Evolutionary conservation across 371 early-diverging fungal genomes (phyloP).

Genomic region (Circinella minor): DNA sequence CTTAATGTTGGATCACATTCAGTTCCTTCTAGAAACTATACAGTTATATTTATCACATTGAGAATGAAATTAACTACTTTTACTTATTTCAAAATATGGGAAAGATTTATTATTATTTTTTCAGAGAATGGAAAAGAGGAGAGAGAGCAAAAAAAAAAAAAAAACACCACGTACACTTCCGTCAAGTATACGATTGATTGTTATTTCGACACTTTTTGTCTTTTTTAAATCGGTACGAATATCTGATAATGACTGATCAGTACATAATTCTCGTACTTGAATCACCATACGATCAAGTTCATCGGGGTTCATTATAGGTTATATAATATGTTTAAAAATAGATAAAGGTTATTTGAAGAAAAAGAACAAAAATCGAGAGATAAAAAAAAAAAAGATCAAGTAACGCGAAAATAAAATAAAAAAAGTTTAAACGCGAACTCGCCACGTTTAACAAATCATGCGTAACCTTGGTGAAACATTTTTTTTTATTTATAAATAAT

Average conservation of each 20-base stretch:
- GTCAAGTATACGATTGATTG: constrained; percentile 61
- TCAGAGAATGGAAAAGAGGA: too few relatives aligned
- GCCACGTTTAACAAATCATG: too few relatives aligned
- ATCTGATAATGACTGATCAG: constrained; percentile 27
- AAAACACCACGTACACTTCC: constrained; percentile 35
- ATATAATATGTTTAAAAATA: neutral
- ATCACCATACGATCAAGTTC: constrained; percentile 30
- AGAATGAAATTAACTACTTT: too few relatives aligned
- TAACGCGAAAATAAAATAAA: constrained; percentile 3
- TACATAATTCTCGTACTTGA: constrained; percentile 36
- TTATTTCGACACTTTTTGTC: constrained; percentile 49
- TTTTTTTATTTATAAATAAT: neutral
- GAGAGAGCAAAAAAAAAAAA: neutral
- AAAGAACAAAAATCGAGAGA: neutral
- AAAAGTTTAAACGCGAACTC: too few relatives aligned
- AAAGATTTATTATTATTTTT: too few relatives aligned
- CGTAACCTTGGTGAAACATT: neutral
- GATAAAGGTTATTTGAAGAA: neutral
- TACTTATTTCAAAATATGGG: too few relatives aligned
- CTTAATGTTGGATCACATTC: constrained; percentile 25
- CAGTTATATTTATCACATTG: too few relatives aligned
- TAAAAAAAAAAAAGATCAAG: neutral
- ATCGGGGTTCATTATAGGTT: constrained; percentile 10
- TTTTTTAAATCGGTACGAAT: constrained; percentile 48
- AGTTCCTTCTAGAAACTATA: constrained; percentile 49